A percentile compares a stretch with the other conserved stretches of the same genome.
These are phyloP conservation scores for Ogataea pini DNA, from an alignment of 805 yeast genomes.

Conservation along the genomic window DNA sequence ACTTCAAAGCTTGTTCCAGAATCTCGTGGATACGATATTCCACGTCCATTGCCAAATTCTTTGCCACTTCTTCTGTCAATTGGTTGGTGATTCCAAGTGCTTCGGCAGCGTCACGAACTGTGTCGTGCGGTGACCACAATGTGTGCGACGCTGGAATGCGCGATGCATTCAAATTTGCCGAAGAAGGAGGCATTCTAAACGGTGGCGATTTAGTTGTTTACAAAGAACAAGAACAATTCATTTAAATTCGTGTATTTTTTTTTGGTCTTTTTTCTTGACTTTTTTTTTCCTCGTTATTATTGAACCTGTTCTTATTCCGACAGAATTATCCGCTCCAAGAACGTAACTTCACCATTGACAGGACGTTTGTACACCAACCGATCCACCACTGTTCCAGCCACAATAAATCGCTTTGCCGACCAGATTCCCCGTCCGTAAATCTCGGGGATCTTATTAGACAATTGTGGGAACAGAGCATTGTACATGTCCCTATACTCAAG, in stretches of 20 bases:
- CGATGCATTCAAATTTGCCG: constrained; percentile 16
- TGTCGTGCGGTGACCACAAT: constrained; percentile 96
- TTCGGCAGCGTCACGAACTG: constrained; percentile 95
- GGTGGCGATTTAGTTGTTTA: background rate
- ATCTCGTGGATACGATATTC: constrained; percentile 96
- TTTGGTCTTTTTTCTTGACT: background rate
- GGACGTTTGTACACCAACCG: constrained; percentile 31
- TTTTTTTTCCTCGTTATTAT: background rate
- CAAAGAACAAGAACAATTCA: too few species aligned
- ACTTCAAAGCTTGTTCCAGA: constrained; percentile 91
- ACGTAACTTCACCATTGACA: constrained; percentile 31
- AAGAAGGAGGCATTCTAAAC: constrained; percentile 6
- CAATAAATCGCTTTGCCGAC: constrained; percentile 48
- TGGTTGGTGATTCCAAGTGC: constrained; percentile 70
- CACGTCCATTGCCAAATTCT: constrained; percentile 97
- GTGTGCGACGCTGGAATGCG: constrained; percentile 77
- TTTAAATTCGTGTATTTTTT: background rate
- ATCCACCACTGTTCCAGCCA: constrained; percentile 39
- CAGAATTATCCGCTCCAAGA: constrained; percentile 14
- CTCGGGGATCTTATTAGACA: constrained; percentile 48
- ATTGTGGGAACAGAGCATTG: constrained; percentile 42
- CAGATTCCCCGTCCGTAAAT: constrained; percentile 53
- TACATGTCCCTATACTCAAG: constrained; percentile 54
- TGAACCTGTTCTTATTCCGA: constrained; percentile 5
- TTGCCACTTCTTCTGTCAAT: constrained; percentile 89